Conservation (phyloP, 2,329 filamentous ascomycete genomes). For the Clonostachys rhizophaga region DNA sequence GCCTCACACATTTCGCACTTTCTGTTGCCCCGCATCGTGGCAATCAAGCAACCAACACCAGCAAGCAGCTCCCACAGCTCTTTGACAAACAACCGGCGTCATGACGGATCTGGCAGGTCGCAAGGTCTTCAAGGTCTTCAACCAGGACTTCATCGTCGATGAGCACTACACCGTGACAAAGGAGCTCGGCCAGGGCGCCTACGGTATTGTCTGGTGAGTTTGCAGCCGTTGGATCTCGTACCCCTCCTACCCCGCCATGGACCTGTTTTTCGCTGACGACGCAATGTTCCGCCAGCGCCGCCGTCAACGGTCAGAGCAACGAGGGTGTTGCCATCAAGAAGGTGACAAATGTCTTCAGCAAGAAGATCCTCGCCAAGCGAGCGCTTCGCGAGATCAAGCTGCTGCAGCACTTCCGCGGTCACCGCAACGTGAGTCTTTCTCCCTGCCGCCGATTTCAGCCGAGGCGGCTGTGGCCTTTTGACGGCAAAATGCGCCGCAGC, state of each 20-base stretch:
- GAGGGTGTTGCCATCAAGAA: conserved; percentile 99
- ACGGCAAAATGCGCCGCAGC: not conserved
- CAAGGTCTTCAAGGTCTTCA: conserved; percentile 99
- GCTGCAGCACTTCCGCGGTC: conserved; percentile 91
- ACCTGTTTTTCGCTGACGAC: conserved; percentile 7
- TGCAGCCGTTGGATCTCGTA: conserved; percentile 1
- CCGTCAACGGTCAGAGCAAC: conserved; percentile 82
- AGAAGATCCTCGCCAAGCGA: conserved; percentile 98
- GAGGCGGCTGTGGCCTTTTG: not conserved
- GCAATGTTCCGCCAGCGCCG: conserved; percentile 58
- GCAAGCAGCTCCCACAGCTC: not conserved
- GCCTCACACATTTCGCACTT: no score
- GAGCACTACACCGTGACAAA: conserved; percentile 98
- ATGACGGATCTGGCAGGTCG: conserved; percentile 31
- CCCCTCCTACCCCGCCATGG: conserved; percentile 1
- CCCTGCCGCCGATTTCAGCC: not conserved
- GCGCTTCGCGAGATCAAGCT: conserved; percentile 98
- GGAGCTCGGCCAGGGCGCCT: conserved; percentile 95
- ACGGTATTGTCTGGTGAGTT: conserved; percentile 92
- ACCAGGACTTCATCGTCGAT: conserved; percentile 98
- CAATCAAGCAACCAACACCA: not conserved
- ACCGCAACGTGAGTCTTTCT: conserved; percentile 65
- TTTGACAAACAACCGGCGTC: not conserved
- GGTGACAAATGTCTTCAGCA: conserved; percentile 99
- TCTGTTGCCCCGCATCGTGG: conserved; percentile 1